Evolutionary conservation across 2,329 filamentous ascomycete genomes (phyloP), one percentile per base, ranked within the genome.

Genomic region (Dichotomopilus funicola): DNA sequence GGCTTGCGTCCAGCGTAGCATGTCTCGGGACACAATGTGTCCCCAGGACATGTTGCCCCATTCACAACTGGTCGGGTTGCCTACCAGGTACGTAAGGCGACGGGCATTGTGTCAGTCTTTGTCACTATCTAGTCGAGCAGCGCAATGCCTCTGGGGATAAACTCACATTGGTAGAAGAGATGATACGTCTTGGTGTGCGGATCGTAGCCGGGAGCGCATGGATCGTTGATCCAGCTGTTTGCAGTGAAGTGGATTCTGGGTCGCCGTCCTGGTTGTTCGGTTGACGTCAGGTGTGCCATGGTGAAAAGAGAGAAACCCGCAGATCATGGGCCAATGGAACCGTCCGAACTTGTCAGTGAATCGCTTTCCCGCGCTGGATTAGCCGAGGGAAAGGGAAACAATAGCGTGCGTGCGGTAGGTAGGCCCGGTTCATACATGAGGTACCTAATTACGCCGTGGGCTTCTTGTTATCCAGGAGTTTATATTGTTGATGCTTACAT

Each of bases 21-120:
- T 33, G 36, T 50, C 48, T 34, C 8, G 36, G 37, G 48, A 50
- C 19, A 41, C 37, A 12, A 42, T 42, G 37, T 34, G 37, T 33
- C 48, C 48, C 48, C 48, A 50, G 27, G 48, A 42, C 37, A 50
- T 50, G 48, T 41, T 50, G 48, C 48, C 48, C 48, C 48, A 50
- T 50, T 50, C 48, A 13, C 37, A 41, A 9, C 37, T 38, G 27
- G 19, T 4, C 9, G 48, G 48, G 10, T 50, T 50, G 10, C 47
- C 47, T 49, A 35, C 47, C 19, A 27, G 3, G 19, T 27, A 27
- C 19, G 36, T 31, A 40, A 12, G 47, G 36, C 31, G 13, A 46
- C 27, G 43, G 43, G n/a, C 19, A 46, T 19, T 35, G 27, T 6
- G 27, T 34, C 8, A 46, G 43, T 46, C 43, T 46, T 46, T 33